Evolutionary conservation across 2,329 filamentous ascomycete genomes (phyloP).

Genomic region (Claviceps spartinae): DNA sequence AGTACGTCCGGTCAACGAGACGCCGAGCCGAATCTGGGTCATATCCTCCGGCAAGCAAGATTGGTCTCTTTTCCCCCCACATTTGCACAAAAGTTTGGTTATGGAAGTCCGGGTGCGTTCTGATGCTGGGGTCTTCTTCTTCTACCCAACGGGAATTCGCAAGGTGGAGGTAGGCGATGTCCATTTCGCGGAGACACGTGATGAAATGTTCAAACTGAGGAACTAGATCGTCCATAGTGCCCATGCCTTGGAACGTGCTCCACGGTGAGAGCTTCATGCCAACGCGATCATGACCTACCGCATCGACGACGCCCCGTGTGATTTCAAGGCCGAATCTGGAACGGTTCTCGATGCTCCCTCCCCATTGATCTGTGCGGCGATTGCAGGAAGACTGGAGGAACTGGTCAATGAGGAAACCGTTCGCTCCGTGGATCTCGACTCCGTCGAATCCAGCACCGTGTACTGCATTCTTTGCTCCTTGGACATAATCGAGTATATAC

Average conservation of each 20-base stretch:
- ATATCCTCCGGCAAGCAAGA: constrained; percentile 2
- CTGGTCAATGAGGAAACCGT: constrained; percentile 49
- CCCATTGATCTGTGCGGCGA: constrained; percentile 35
- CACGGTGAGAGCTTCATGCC: constrained; percentile 48
- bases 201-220: constrained; percentile 50
- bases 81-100: background rate
- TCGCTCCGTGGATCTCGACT: constrained; percentile 46
- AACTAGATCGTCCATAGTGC: constrained; percentile 43
- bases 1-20: constrained; percentile 17
- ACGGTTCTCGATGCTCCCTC: constrained; percentile 38
- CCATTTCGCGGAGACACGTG: constrained; percentile 32
- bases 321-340: constrained; percentile 39
- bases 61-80: background rate
- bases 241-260: constrained; percentile 48
- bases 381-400: constrained; percentile 42
- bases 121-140: background rate
- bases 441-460: constrained; percentile 53
- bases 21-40: background rate
- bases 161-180: constrained; percentile 47
- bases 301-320: constrained; percentile 22
- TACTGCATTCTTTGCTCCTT: constrained; percentile 39
- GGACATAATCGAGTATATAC: constrained; percentile 43
- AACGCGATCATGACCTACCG: constrained; percentile 35
- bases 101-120: background rate
- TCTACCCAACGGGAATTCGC: constrained; percentile 38